Base-by-base conservation (phyloP, 163 green algal species). In the Chlamydomonas reinhardtii region DNA sequence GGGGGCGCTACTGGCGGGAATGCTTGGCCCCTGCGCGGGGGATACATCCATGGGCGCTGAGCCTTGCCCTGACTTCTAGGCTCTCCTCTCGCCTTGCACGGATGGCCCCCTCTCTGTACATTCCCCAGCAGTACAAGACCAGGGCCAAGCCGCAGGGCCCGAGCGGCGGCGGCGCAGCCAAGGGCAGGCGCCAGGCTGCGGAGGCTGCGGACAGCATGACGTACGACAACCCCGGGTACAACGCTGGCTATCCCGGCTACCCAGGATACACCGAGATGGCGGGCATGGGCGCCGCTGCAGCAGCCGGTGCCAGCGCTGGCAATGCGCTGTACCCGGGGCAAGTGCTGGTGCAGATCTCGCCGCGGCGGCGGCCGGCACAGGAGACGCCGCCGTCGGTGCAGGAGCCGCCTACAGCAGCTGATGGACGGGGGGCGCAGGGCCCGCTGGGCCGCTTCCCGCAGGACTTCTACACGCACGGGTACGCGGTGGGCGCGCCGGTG, bases 281-380 rank as follows among this genome's bases (percentile, higher is more conserved):
- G 48, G 48, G 48, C 48, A 56, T 56, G 9, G n/a, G 73, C 48
- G 3, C n/a, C 14, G 74, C 54, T 4, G 17, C n/a, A 19, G 11
- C 34, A 25, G 52, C 54, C 54, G 29, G 43, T 27, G 27, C 29
- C 52, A 11, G 54, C 25, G 9, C 74, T 37, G 74, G 74, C 22
- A 22, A 72, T 43, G 29, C 65, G 31, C 27, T 75, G n/a, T 39
- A 76, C 35, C 34, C 39, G 2, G 66, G 61, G 11, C 77, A 84
- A 32, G 77, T 84, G 31, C 43, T 84, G 31, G 77, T 84, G n/a
- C 39, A 76, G 43, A 84, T 84, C 25, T 66, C 77, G 19, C 65
- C 76, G 11, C 69, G 69, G 19, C 69, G 69, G 29, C 34, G 69
- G 29, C 74, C 19, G 3, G 9, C 0, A 54, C n/a, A 25, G 54